Conservation (phyloP, 1,284 basidiomycete genomes). For the Cryptococcus deneoformans region DNA sequence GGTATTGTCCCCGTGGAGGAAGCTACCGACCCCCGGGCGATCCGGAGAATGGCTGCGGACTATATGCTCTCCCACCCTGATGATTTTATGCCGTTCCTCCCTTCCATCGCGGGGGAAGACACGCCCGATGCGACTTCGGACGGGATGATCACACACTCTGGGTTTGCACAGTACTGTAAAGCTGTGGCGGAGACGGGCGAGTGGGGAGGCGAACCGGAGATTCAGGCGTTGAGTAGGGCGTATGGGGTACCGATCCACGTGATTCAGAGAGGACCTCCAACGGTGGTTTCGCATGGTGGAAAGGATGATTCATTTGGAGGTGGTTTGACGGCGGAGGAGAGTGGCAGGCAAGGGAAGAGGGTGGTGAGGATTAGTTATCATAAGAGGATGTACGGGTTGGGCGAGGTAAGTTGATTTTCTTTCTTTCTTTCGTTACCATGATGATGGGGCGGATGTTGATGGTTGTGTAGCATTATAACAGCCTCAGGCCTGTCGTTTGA, state of each 20-base stretch:
- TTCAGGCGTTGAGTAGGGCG: constrained; percentile 75
- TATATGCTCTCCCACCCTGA: constrained; percentile 83
- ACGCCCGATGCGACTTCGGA: constrained; percentile 63
- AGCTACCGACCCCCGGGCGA: constrained; percentile 35
- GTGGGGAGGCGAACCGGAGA: constrained; percentile 74
- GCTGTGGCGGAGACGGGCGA: constrained; percentile 76
- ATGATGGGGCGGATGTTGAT: neutral
- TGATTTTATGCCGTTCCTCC: constrained; percentile 93
- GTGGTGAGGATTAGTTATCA: constrained; percentile 83
- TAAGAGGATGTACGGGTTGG: constrained; percentile 84
- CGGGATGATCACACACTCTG: constrained; percentile 67
- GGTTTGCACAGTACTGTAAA: constrained; percentile 76
- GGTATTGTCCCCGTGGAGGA: constrained; percentile 28
- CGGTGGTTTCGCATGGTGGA: constrained; percentile 73
- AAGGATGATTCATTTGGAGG: constrained; percentile 40
- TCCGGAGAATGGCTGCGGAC: constrained; percentile 69
- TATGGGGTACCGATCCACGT: constrained; percentile 88
- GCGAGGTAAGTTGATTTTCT: constrained; percentile 64
- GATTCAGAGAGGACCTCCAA: constrained; percentile 76
- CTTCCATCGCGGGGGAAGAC: constrained; percentile 72
- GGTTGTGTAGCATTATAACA: neutral
- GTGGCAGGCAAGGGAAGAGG: constrained; percentile 39
- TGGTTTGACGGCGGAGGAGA: constrained; percentile 45
- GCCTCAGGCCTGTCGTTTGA: no score
- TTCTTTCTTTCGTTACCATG: neutral